phyloP scores from a whole-genome alignment of 2,329 filamentous ascomycete species.

The Fusarium tuaranense region DNA sequence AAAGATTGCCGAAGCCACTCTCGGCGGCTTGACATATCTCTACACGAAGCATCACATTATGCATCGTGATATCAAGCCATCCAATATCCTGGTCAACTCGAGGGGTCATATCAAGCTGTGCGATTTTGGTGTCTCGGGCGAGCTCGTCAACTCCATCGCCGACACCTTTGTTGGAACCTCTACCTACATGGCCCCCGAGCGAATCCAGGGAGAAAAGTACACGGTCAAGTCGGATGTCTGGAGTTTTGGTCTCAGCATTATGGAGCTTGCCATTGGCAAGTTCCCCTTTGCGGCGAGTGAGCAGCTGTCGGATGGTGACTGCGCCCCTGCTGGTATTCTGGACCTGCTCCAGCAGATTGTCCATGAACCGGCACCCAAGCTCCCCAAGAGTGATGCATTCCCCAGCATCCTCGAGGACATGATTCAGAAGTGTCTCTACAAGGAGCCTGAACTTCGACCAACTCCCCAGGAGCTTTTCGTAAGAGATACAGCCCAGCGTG shows the following conservation, averaged over 20 bases:
- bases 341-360: constrained; percentile 98
- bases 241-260: constrained; percentile 95
- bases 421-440: constrained; percentile 94
- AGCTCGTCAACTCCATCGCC: constrained; percentile 96
- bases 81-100: constrained; percentile 96
- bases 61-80: constrained; percentile 99
- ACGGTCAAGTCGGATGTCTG: constrained; percentile 99
- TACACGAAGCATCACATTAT: constrained; percentile 98
- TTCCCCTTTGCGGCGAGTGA: constrained; percentile 90
- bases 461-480: constrained; percentile 95
- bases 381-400: constrained; percentile 98
- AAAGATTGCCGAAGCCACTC: constrained; percentile 95
- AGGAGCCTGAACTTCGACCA: constrained; percentile 87
- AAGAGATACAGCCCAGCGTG: constrained; percentile 52
- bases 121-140: constrained; percentile 98
- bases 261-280: constrained; percentile 97
- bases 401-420: constrained; percentile 95
- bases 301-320: constrained; percentile 77
- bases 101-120: constrained; percentile 95
- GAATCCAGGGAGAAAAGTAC: constrained; percentile 96
- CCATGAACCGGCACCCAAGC: constrained; percentile 90
- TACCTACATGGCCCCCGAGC: constrained; percentile 98
- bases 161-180: constrained; percentile 99
- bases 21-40: constrained; percentile 93
- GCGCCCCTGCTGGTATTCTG: constrained; percentile 91